A percentile compares a stretch with the other conserved stretches of the same genome.
Evolutionary conservation across 768 basidiomycete species (phyloP).

Genomic region (Leucosporidium yakuticum): DNA sequence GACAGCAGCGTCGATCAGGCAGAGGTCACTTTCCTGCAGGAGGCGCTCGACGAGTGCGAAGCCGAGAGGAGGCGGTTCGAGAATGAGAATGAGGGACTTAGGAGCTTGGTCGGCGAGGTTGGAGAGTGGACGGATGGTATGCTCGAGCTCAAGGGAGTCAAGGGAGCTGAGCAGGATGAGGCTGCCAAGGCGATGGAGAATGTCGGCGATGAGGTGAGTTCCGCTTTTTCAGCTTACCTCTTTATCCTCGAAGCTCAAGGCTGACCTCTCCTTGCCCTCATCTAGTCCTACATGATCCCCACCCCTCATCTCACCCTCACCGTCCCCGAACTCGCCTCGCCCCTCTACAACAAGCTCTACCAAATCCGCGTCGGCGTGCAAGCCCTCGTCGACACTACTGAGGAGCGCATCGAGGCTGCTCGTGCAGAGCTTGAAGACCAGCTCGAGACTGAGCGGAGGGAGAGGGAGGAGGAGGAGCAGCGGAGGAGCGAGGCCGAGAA

Average conservation of each 20-base stretch:
- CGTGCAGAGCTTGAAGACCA: slow-evolving; percentile 13
- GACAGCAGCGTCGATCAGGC: neutral
- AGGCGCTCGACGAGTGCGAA: neutral
- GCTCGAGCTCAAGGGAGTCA: neutral
- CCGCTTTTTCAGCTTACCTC: neutral
- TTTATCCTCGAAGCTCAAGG: neutral
- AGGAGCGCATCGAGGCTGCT: neutral
- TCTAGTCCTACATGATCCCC: slow-evolving; percentile 15
- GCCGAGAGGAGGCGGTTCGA: neutral
- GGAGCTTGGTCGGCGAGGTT: slow-evolving; percentile 20
- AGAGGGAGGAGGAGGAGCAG: neutral
- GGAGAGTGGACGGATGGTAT: slow-evolving; percentile 18
- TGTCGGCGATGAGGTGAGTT: slow-evolving; percentile 16
- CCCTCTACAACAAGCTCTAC: slow-evolving; percentile 21
- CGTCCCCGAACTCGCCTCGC: neutral
- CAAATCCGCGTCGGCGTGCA: slow-evolving; percentile 14
- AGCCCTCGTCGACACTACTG: neutral
- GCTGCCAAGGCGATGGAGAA: neutral
- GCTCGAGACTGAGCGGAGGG: neutral
- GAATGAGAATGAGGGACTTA: slow-evolving; percentile 5
- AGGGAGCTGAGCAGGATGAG: no score
- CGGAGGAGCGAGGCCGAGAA: neutral
- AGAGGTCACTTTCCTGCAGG: slow-evolving; percentile 7
- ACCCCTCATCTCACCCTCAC: slow-evolving; percentile 12
- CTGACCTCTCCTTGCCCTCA: no score